Base-by-base conservation (phyloP, 208 protist genomes). In the Vickermania spadyakhi region DNA sequence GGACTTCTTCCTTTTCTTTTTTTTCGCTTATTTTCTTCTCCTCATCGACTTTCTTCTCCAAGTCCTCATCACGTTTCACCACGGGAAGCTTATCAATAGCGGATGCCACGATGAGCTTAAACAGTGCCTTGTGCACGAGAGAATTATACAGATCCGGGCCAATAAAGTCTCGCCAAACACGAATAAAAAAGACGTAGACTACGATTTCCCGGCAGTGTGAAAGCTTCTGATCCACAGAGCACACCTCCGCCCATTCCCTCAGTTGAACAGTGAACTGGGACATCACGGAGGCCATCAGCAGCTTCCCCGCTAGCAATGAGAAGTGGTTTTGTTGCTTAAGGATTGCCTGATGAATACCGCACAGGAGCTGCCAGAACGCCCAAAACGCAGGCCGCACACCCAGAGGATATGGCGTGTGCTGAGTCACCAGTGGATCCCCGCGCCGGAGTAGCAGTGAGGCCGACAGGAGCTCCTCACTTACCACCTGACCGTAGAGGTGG, bases 141-240 rank as follows among this genome's bases (percentile, higher is more conserved):
- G n/a, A 11, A 28, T 28, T 45, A 28, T 50, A 73, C 25, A 62
- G 51, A 1, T 31, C 2, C 7, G 64, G 56, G 22, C 60, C 64
- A 11, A 73, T 31, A 51, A 64, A 73, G 3, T 26, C 57, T 23
- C 71, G 71, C 58, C 69, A 68, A 59, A 72, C 60, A 42, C 71
- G 71, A 18, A 68, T 56, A 68, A 77, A 72, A 2, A 72, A 26
- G 1, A 77, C 66, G 42, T 68, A 60, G 49, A 68, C 56, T 14
- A 72, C 28, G 26, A 50, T 54, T 31, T 77, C 71, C 22, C 52
- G n/a, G 25, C 72, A 49, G 3, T 59, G 28, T 2, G 31, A 52
- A 7, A 66, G 18, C 3, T 25, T 21, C 18, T 25, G 18, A 2
- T 59, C 56, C 30, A 58, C 58, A 18, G 27, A 23, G 1, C 74